phyloP scores from a whole-genome alignment of 73 alveolate genomes.

The Breviolum minutum region DNA sequence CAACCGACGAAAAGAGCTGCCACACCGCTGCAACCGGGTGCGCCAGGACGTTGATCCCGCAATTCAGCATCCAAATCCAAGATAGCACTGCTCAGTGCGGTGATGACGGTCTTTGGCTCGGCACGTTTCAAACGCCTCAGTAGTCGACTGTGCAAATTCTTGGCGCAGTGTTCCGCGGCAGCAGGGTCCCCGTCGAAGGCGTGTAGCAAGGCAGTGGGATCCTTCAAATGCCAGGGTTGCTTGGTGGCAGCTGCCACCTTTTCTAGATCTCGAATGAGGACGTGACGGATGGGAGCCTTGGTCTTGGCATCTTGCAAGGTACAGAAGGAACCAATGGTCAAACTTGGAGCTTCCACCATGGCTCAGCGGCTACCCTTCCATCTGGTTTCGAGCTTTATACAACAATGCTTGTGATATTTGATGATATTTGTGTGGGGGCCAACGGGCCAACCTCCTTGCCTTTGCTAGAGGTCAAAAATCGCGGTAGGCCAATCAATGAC shows the following conservation, averaged over 20 bases:
- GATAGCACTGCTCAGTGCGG: slow-evolving; percentile 23
- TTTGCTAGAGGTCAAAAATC: too few species aligned
- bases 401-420: too few species aligned
- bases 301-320: slow-evolving; percentile 45
- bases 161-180: slow-evolving; percentile 73
- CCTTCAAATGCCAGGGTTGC: slow-evolving; percentile 76
- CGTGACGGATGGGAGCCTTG: slow-evolving; percentile 84
- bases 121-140: slow-evolving; percentile 62
- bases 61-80: slow-evolving; percentile 60
- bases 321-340: slow-evolving; percentile 59
- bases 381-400: too few species aligned
- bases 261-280: slow-evolving; percentile 74
- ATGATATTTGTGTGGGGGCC: too few species aligned
- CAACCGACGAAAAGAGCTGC: slow-evolving; percentile 46
- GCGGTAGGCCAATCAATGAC: too few species aligned
- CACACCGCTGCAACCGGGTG: slow-evolving; percentile 68
- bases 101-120: background rate
- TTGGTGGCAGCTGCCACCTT: slow-evolving; percentile 84
- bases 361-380: background rate
- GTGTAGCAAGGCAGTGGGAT: slow-evolving; percentile 1
- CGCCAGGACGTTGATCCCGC: slow-evolving; percentile 83
- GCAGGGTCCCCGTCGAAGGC: slow-evolving; percentile 76
- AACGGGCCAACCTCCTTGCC: too few species aligned
- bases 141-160: slow-evolving; percentile 60
- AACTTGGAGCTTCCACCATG: slow-evolving; percentile 32